Evolutionary conservation across 176 grass and related monocot genomes (phyloP), one percentile per base, ranked within the genome.

Genomic region (Oryza officinalis): DNA sequence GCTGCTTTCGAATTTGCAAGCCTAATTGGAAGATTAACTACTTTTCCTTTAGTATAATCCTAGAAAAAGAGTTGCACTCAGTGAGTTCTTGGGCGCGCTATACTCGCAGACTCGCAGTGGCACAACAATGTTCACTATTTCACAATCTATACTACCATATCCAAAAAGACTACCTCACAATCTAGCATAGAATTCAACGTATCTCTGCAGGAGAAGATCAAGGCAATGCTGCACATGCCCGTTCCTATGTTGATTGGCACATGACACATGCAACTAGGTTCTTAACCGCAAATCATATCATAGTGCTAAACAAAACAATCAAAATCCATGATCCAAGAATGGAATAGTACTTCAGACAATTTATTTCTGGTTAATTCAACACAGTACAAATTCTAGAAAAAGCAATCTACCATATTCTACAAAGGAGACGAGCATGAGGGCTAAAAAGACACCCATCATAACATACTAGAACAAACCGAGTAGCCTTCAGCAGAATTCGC

Each of bases 361-460:
- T 90, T 83, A 83, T 83, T 90, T 13, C 61, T 61, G 22, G 61
- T 79, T 83, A 86, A 86, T 26, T 63, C 46, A 78, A 82, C 84
- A 69, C 73, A 0, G 81, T 65, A 87, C 71, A 79, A 22, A 74
- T 75, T 83, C 41, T 79, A 77, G 80, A 67, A 7, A 17, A 63
- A 76, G 63, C 33, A 88, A 84, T 60, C 65, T 72, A 43, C 23
- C 49, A 88, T 71, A 72, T 47, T 32, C 49, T 80, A 81, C 9
- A 63, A 25, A 28, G 81, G 52, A 88, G 23, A 77, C 86, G 23
- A 77, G 69, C 40, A 85, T n/a, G 61, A 75, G 80, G 80, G 89
- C 75, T 87, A 84, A 84, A 87, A 87, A 90, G 75, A 84, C 69
- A 87, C 84, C 89, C 85, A 64, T 22, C 63, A 52, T 23, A 75